Evolutionary conservation across 768 basidiomycete species (phyloP), one percentile per base, ranked within the genome.

Genomic region (Leucocoprinus birnbaumii): DNA sequence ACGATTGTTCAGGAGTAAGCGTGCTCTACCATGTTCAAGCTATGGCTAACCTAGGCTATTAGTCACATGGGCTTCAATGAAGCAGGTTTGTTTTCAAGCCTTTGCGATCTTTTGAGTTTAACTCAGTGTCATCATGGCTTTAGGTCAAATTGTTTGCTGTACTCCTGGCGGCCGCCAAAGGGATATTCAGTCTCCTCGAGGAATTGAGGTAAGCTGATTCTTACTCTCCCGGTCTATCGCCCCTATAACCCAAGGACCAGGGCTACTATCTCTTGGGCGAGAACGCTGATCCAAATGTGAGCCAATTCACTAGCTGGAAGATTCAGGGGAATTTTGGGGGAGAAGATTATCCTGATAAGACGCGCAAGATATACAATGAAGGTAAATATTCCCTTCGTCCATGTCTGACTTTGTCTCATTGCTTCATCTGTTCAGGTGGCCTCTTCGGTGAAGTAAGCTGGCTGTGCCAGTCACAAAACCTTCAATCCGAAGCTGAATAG

Each of bases 281-380:
- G 22, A 24, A 46, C 13, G 24, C 22, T 4, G 14, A 46, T n/a
- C 45, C 21, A n/a, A 14, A 46, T 46, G 45, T 46, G 2, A 24
- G 7, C 45, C 45, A 46, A 14, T 46, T 46, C 45, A 25, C 45
- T 25, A 22, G 24, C 45, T 46, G 45, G 45, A 46, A 46, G 24
- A 46, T 46, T 26, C 45, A 46, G 22, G 45, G 45, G 2, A 46
- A 46, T n/a, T 46, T 46, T 26, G 45, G 45, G 13, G 45, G 45
- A 46, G 45, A 46, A n/a, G 45, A 46, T 46, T 46, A 46, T 46
- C 45, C 45, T 9, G 45, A 46, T 46, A 46, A 46, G 26, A 46
- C 45, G 1, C 45, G 45, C 45, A 46, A 46, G 45, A 46, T 46
- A 6, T 46, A 25, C 45, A 46, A 46, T 13, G 45, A 46, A 46